A percentile compares a stretch with the other conserved stretches of the same genome.
Conservation (phyloP, 1,284 basidiomycete genomes). For the Tranzscheliella williamsii region DNA sequence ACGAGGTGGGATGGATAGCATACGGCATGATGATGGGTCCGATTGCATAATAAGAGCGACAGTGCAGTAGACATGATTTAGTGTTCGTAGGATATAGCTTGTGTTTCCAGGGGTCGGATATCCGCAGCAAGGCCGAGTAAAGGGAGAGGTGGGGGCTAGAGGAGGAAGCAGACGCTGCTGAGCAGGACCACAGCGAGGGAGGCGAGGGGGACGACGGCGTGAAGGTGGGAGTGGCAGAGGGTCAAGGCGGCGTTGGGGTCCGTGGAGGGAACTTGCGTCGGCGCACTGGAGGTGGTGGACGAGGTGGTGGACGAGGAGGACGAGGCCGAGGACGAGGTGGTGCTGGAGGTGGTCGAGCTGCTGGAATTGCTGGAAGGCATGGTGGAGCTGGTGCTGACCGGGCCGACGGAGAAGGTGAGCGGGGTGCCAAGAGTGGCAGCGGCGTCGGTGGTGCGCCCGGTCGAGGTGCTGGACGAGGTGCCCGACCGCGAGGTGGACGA, state of each 20-base stretch:
- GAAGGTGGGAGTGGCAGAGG: background rate
- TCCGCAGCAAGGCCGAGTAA: background rate
- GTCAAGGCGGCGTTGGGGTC: background rate
- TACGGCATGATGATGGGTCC: too few relatives aligned
- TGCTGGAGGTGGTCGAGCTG: background rate
- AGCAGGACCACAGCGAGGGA: conserved; percentile 9
- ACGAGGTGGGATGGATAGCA: too few relatives aligned
- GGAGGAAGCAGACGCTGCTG: conserved; percentile 32
- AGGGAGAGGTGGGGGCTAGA: conserved; percentile 4
- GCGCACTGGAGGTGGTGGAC: background rate
- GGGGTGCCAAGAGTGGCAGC: conserved; percentile 19
- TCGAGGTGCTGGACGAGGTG: conserved; percentile 1
- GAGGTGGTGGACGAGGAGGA: background rate
- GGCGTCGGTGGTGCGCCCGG: conserved; percentile 15
- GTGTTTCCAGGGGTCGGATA: too few relatives aligned
- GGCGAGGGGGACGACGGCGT: conserved; percentile 2
- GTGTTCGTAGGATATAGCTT: too few relatives aligned
- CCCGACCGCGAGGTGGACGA: conserved; percentile 2
- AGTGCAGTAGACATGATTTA: too few relatives aligned
- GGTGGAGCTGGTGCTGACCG: conserved; percentile 10
- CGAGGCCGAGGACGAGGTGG: conserved; percentile 1
- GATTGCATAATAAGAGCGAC: too few relatives aligned
- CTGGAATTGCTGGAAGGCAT: conserved; percentile 1
- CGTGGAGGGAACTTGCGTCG: too few relatives aligned
- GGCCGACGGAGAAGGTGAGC: conserved; percentile 18